Evolutionary conservation across 176 grass and related monocot species (phyloP).

Genomic region (Paspalum notatum): DNA sequence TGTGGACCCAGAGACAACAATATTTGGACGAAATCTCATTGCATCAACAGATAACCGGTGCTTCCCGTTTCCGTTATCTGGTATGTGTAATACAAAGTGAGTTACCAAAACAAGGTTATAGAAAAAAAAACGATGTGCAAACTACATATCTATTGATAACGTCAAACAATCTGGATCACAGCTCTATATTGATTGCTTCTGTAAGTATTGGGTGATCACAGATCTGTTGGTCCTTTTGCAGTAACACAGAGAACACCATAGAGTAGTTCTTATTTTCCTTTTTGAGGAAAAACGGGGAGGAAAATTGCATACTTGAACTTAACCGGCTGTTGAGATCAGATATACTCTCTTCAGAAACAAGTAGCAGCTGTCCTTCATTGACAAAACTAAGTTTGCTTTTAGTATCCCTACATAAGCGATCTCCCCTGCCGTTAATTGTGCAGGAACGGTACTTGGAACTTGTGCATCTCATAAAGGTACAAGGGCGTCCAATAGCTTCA

Average conservation of each 20-base stretch:
- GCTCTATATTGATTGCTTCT: background rate
- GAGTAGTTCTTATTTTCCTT: background rate
- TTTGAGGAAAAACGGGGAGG: constrained; percentile 1
- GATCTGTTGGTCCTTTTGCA: background rate
- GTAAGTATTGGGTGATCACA: background rate
- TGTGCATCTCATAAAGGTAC: constrained; percentile 79
- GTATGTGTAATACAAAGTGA: constrained; percentile 16
- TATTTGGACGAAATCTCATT: constrained; percentile 87
- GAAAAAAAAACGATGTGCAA: background rate
- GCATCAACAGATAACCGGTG: constrained; percentile 53
- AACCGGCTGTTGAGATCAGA: constrained; percentile 77
- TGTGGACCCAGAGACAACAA: constrained; percentile 76
- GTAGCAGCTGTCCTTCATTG: constrained; percentile 85
- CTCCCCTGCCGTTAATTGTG: constrained; percentile 30
- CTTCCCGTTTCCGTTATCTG: constrained; percentile 44
- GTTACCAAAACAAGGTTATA: constrained; percentile 20
- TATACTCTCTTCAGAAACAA: constrained; percentile 81
- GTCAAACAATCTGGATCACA: constrained; percentile 6
- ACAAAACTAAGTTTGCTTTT: constrained; percentile 81
- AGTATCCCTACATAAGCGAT: constrained; percentile 65
- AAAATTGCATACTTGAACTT: constrained; percentile 57
- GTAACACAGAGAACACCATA: background rate
- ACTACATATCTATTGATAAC: constrained; percentile 7
- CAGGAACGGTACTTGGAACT: constrained; percentile 57
- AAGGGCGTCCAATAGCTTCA: constrained; percentile 68